Base-by-base conservation (phyloP, 1,284 basidiomycete species). In the Trametes versicolor region DNA sequence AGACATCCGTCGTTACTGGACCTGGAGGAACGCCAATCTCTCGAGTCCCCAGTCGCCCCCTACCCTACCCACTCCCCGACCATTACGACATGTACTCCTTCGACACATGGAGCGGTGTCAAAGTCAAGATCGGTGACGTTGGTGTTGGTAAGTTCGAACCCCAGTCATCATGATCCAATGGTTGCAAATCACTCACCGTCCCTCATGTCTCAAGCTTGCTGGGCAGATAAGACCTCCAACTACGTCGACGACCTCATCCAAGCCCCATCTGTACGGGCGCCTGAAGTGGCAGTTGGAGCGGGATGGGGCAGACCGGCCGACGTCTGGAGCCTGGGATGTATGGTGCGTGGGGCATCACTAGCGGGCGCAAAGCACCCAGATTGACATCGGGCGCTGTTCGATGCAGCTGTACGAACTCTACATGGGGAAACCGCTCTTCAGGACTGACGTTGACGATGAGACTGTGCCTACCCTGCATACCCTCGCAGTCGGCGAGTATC, bases 251-350 rank as follows among this genome's bases (percentile, higher is more conserved):
- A 60, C 34, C 19, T 60, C 8, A 60, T 60, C 27, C 49, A 60
- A 27, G 50, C 51, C 25, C 50, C 59, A 12, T 39, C 59, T 2
- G 27, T 60, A 2, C 59, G 59, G 9, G 59, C 59, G 13, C 59
- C 59, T 0, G 59, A 60, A 39, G 59, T 60, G n/a, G 39, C 59
- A 2, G 34, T 54, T 23, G 50, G 59, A n/a, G 59, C 59, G 4
- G 41, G 50, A 23, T 60, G 59, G 59, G 59, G 59, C 13, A 53
- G 54, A 36, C 59, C 59, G 17, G 59, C 59, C 19, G 59, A 60
- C 34, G 32, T 60, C 1, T 60, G 59, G 59, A 47, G 41, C 17
- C 39, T 60, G 6, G 59, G 59, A 10, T 60, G 59, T 51, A 53
- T 37, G 50, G 59, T 60, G 21, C 10, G 59, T 36, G 50, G 29